These are phyloP conservation scores for Carex kokanica DNA, from an alignment of 176 grass and related monocot species.

Conservation along the genomic window DNA sequence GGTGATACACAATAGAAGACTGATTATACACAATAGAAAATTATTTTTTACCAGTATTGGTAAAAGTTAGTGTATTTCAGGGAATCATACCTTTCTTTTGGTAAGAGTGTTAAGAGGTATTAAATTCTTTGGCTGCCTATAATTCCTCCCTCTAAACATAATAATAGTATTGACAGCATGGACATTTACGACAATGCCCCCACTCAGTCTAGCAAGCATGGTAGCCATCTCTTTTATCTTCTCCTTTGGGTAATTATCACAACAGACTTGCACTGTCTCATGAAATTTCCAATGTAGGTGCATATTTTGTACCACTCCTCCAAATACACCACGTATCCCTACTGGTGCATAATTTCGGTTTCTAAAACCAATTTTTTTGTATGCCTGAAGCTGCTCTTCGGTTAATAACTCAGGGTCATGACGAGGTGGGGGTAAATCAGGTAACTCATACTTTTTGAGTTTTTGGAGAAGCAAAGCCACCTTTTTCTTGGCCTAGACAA, in stretches of 20 bases:
- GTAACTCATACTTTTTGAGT: constrained; percentile 95
- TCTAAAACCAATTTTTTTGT: constrained; percentile 97
- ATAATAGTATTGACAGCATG: constrained; percentile 96
- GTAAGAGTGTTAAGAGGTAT: constrained; percentile 98
- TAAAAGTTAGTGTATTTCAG: too few species aligned
- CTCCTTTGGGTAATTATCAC: constrained; percentile 94
- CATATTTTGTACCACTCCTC: constrained; percentile 99
- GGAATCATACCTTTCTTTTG: constrained; percentile 96
- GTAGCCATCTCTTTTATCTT: constrained; percentile 98
- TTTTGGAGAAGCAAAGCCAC: constrained; percentile 90
- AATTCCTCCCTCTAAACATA: constrained; percentile 97
- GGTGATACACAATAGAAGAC: background rate
- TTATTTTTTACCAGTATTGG: background rate
- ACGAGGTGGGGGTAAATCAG: constrained; percentile 71
- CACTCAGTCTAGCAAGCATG: constrained; percentile 92
- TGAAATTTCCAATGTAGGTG: constrained; percentile 99
- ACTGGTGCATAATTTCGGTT: constrained; percentile 92
- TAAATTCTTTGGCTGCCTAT: constrained; percentile 96
- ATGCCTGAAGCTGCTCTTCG: constrained; percentile 82
- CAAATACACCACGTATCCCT: constrained; percentile 97
- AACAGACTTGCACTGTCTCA: constrained; percentile 94
- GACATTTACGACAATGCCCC: constrained; percentile 95
- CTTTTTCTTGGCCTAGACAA: constrained; percentile 87
- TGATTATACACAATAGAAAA: background rate
- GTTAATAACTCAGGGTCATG: constrained; percentile 92